A percentile compares a stretch with the other conserved stretches of the same genome.
Evolutionary conservation across 208 protist genomes (phyloP).

Genomic region (Leishmania gerbilli): DNA sequence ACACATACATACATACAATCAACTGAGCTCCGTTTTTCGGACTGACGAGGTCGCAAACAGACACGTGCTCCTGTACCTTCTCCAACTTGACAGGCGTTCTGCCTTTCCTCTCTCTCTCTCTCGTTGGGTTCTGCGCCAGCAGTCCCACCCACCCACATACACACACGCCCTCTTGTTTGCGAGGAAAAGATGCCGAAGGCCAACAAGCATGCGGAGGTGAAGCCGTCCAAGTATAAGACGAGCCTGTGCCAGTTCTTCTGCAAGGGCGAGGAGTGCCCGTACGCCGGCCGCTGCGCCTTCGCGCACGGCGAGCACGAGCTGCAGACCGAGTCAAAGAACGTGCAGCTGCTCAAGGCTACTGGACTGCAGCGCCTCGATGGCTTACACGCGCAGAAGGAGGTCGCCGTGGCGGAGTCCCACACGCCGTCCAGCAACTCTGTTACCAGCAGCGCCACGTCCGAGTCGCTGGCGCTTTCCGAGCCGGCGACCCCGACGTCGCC

Average conservation of each 20-base stretch:
- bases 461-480: conserved; percentile 9
- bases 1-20: too few species aligned
- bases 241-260: conserved; percentile 73
- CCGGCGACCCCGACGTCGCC: conserved; percentile 9
- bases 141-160: neutral
- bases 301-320: conserved; percentile 84
- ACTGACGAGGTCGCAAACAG: too few species aligned
- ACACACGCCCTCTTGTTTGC: neutral
- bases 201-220: conserved; percentile 66
- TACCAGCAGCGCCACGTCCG: conserved; percentile 22
- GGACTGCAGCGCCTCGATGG: conserved; percentile 72
- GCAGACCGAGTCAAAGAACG: conserved; percentile 67
- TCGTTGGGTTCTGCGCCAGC: too few species aligned
- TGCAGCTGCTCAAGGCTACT: conserved; percentile 61
- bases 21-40: neutral
- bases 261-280: conserved; percentile 66
- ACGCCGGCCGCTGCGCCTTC: conserved; percentile 73
- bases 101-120: too few species aligned
- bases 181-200: conserved; percentile 32
- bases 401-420: neutral
- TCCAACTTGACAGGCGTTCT: too few species aligned
- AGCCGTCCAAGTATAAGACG: conserved; percentile 91
- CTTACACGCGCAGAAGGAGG: conserved; percentile 6
- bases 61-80: neutral
- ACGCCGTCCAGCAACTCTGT: conserved; percentile 23